Conservation (phyloP, 805 yeast species). For the Metschnikowia noctiluminum region DNA sequence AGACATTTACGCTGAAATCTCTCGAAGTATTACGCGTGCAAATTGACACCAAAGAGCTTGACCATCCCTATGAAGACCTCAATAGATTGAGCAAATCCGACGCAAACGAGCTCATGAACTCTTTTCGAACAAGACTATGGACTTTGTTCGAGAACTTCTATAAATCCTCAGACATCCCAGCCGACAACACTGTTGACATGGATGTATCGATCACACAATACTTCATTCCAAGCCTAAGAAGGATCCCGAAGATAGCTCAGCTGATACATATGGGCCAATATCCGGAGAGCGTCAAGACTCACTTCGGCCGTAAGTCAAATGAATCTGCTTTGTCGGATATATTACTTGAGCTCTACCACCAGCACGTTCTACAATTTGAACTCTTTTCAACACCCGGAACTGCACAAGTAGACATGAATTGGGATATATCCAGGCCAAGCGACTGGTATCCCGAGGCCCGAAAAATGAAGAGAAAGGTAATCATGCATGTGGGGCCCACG, state of each 20-base stretch:
- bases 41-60: background rate
- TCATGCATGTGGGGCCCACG: constrained; percentile 97
- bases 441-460: constrained; percentile 85
- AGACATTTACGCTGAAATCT: constrained; percentile 3
- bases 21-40: background rate
- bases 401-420: constrained; percentile 11
- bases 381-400: background rate
- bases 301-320: constrained; percentile 15
- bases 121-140: constrained; percentile 3
- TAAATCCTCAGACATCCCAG: background rate
- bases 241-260: constrained; percentile 18
- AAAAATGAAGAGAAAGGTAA: constrained; percentile 67
- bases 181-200: background rate
- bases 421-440: constrained; percentile 31
- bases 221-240: constrained; percentile 5
- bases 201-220: constrained; percentile 3
- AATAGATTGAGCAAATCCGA: background rate
- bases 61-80: constrained; percentile 5
- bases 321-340: constrained; percentile 6
- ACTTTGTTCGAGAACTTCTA: constrained; percentile 1
- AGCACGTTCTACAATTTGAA: constrained; percentile 7
- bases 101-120: background rate
- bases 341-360: constrained; percentile 8
- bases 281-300: constrained; percentile 21
- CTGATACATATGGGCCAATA: constrained; percentile 17